phyloP scores from a whole-genome alignment of 2,329 filamentous ascomycete genomes.

The Fusarium sublunatum region DNA sequence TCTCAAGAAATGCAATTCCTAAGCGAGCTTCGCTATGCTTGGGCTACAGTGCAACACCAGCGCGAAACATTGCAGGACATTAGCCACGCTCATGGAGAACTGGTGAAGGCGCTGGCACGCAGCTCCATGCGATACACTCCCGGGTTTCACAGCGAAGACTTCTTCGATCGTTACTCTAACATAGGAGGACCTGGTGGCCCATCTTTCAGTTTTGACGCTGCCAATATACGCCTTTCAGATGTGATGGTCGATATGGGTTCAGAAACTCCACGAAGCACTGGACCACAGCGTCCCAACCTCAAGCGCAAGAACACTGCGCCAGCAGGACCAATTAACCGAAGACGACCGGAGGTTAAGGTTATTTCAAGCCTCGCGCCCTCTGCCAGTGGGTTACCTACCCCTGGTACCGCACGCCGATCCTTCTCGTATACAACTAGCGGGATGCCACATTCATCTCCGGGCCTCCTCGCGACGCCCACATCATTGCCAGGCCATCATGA shows the following conservation, averaged over 20 bases:
- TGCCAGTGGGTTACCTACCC: slow-evolving; percentile 45
- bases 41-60: slow-evolving; percentile 84
- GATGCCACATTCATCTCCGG: slow-evolving; percentile 54
- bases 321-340: slow-evolving; percentile 52
- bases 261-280: slow-evolving; percentile 56
- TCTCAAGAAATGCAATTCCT: slow-evolving; percentile 84
- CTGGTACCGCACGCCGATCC: slow-evolving; percentile 53
- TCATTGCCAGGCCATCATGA: slow-evolving; percentile 53
- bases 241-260: slow-evolving; percentile 69
- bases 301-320: slow-evolving; percentile 63
- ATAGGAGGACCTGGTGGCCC: slow-evolving; percentile 69
- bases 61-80: slow-evolving; percentile 81
- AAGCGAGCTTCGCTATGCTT: slow-evolving; percentile 77
- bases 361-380: slow-evolving; percentile 47
- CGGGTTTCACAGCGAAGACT: slow-evolving; percentile 86
- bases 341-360: slow-evolving; percentile 54
- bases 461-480: slow-evolving; percentile 54
- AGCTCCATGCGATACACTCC: slow-evolving; percentile 77
- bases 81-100: slow-evolving; percentile 80
- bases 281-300: slow-evolving; percentile 53
- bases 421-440: slow-evolving; percentile 51
- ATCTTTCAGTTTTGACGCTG: slow-evolving; percentile 74
- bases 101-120: slow-evolving; percentile 77
- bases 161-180: slow-evolving; percentile 81
- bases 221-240: slow-evolving; percentile 78